Conservation (phyloP, 2,329 filamentous ascomycete genomes). For the Colletotrichum camelliae region DNA sequence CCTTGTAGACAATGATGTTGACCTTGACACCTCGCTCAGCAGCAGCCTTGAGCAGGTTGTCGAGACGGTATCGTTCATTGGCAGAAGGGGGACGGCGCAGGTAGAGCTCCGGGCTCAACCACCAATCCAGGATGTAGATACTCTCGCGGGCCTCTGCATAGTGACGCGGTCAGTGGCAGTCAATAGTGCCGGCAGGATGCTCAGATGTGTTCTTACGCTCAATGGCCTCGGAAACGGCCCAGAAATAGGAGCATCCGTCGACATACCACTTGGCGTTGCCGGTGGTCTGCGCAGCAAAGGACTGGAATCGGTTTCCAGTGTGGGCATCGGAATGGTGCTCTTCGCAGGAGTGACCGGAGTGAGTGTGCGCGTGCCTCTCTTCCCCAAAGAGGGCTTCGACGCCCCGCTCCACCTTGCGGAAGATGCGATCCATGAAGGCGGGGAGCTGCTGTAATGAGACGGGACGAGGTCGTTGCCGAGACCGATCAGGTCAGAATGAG, state of each 20-base stretch:
- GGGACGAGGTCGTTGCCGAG: background rate
- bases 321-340: slow-evolving; percentile 47
- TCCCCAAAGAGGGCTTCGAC: slow-evolving; percentile 44
- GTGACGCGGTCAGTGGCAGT: slow-evolving; percentile 11
- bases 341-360: slow-evolving; percentile 44
- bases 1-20: slow-evolving; percentile 91
- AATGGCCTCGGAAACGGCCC: slow-evolving; percentile 80
- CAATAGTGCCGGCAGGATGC: background rate
- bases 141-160: slow-evolving; percentile 69
- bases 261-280: slow-evolving; percentile 89
- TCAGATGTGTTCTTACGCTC: slow-evolving; percentile 52
- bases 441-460: background rate
- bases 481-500: background rate
- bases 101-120: slow-evolving; percentile 88
- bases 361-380: slow-evolving; percentile 51
- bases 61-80: slow-evolving; percentile 84
- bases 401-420: slow-evolving; percentile 49
- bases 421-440: slow-evolving; percentile 42
- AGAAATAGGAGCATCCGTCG: slow-evolving; percentile 84
- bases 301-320: slow-evolving; percentile 60
- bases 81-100: slow-evolving; percentile 80
- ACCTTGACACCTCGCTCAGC: slow-evolving; percentile 85
- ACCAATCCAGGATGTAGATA: slow-evolving; percentile 90
- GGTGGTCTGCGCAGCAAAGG: slow-evolving; percentile 75
- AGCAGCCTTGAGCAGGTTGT: slow-evolving; percentile 81